Conservation (phyloP, 1,139 yeast genomes). For the Meyerozyma elateridarum region DNA sequence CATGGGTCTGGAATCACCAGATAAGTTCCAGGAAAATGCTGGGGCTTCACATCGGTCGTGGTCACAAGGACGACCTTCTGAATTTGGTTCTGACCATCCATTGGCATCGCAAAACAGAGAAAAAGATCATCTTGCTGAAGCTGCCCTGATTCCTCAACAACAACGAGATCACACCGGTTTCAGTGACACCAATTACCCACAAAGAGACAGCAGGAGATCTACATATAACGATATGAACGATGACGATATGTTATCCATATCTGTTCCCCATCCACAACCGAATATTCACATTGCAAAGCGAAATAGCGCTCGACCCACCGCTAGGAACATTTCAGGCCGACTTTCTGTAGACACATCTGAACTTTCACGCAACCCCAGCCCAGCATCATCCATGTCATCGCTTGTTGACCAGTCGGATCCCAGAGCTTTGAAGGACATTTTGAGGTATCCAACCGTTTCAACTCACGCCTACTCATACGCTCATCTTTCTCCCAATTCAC, state of each 20-base stretch:
- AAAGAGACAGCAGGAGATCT: no score
- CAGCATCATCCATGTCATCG: slow-evolving; percentile 2
- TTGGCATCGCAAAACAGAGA: no score
- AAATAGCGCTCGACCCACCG: background rate
- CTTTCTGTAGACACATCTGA: background rate
- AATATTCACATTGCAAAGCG: background rate
- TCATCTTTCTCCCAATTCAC: slow-evolving; percentile 72
- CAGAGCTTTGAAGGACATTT: slow-evolving; percentile 30
- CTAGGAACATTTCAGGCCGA: background rate
- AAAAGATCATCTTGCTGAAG: no score
- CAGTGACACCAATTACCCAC: no score
- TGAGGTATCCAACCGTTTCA: slow-evolving; percentile 70
- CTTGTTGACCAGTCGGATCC: slow-evolving; percentile 2
- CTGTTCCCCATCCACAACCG: background rate
- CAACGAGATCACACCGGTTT: no score
- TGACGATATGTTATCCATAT: slow-evolving; percentile 1
- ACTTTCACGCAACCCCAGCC: background rate
- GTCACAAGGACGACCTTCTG: no score
- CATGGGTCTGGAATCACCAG: no score
- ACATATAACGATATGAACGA: no score
- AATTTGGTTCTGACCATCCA: no score
- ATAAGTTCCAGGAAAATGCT: no score
- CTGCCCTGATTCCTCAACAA: no score
- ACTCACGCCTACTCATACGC: slow-evolving; percentile 85
- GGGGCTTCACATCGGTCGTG: no score